Evolutionary conservation across 2,329 filamentous ascomycete species (phyloP).

Genomic region (Fusarium praegraminearum): DNA sequence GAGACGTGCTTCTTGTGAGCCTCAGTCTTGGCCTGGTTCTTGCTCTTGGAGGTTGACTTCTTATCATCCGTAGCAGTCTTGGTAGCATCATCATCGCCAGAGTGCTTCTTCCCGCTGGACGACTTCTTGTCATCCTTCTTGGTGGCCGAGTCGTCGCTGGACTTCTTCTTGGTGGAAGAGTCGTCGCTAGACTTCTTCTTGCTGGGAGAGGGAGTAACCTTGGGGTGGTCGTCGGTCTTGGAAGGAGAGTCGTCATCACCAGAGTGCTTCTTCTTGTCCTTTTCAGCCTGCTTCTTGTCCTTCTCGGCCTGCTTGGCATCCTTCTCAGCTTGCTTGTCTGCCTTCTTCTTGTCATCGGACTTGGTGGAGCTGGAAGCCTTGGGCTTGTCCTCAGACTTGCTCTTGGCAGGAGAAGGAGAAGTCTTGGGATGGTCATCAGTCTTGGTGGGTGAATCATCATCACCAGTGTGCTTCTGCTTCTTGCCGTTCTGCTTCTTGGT

Average conservation of each 20-base stretch:
- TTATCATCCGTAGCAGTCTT: not conserved
- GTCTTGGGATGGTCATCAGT: not conserved
- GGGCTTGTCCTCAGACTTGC: not conserved
- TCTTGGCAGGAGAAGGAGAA: not conserved
- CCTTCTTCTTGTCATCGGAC: not conserved
- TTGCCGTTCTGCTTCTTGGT: slow-evolving; percentile 17
- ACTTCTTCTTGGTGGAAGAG: not conserved
- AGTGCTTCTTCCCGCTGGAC: not conserved
- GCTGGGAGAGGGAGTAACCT: not conserved
- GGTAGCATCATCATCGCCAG: not conserved
- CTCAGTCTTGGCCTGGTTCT: not conserved
- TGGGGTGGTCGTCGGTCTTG: not conserved
- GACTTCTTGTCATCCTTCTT: not conserved
- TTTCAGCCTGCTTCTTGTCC: not conserved
- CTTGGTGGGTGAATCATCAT: not conserved
- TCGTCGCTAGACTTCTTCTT: not conserved
- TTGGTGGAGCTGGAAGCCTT: not conserved
- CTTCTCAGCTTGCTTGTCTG: not conserved
- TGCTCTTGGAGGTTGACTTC: not conserved
- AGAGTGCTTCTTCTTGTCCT: not conserved
- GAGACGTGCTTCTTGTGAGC: not conserved
- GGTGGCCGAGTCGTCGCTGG: not conserved
- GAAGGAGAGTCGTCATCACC: not conserved
- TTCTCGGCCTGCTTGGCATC: not conserved
- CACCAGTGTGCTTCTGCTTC: not conserved